Base-by-base conservation (phyloP, 768 basidiomycete species). In the Leccinum subgranulosum region DNA sequence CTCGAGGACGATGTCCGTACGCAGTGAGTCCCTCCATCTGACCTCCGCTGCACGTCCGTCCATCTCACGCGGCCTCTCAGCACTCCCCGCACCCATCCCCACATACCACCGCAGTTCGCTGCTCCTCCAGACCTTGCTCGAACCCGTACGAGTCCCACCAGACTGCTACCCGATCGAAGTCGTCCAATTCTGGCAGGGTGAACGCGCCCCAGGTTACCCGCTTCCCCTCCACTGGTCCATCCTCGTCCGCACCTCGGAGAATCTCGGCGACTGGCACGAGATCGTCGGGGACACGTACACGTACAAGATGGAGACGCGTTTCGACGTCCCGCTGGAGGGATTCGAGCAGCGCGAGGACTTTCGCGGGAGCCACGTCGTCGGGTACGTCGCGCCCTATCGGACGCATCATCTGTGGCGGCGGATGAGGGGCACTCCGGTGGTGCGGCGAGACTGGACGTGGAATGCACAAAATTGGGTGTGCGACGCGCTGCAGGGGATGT, bases 181-280 rank as follows among this genome's bases (percentile, higher is more conserved):
- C 49, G 58, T 64, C 51, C 72, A 72, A 25, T 73, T 61, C 53
- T 72, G 70, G 72, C 70, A 64, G n/a, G 71, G 71, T 6, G 63
- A 69, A 46, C 54, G 54, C 43, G 7, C 11, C 2, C 54, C 29
- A 0, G 49, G 62, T 1, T 39, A 8, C 6, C 64, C 66, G 3
- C n/a, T 53, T 19, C 71, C 61, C n/a, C 52, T 72, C 1, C 69
- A 73, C 59, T 72, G 70, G 72, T 47, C 63, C 48, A 63, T 72
- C 58, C 10, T 63, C 58, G 43, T 73, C 54, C 70, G 64, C n/a
- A 71, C 64, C 25, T 58, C 60, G 17, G 23, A 58, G 12, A 0
- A 31, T 1, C 53, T 57, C 4, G 67, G 70, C 1, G 71, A 71
- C 51, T 53, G 36, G 11, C 70, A 73, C 59, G 66, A 73, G 39